Evolutionary conservation across 371 early-diverging fungal species (phyloP), one percentile per base, ranked within the genome.

Genomic region (Lichtheimia hyalospora): DNA sequence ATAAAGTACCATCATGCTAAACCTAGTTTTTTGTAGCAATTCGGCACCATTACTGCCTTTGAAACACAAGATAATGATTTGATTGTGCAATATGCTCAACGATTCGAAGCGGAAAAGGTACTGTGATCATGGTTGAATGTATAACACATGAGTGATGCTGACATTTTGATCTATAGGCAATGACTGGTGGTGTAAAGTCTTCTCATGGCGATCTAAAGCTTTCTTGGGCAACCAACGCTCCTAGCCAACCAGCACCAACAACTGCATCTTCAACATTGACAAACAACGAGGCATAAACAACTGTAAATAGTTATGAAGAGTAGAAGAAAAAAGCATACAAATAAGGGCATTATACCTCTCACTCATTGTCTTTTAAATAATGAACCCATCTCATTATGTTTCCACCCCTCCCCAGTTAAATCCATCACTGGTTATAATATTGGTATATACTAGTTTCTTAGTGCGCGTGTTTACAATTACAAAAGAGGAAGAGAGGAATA

Each of bases 31-130:
- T 16, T 44, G n/a, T 66, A 87, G 84, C 69, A 83, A 63, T 88
- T 75, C 68, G 91, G 91, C n/a, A 62, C 74, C 8, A 39, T 78
- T 1, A 58, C 69, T 15, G 51, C 48, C 1, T 73, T 69, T 49
- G 79, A 78, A 57, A 44, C 58, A 12, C 55, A 60, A 7, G 71
- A 69, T 16, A 28, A 60, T 12, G 75, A 66, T 46, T 40, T 61
- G 14, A 23, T 64, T 49, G 71, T 73, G 44, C 67, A 73, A 21
- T 78, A 73, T 41, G 49, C 64, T 13, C 73, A 73, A 46, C 62
- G 79, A 46, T 78, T 73, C 58, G 73, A 75, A 59, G 75, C 79
- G 42, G 79, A 78, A 53, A 78, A 75, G 66, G 68, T 68, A 58
- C 27, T 15, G 12, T 6, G 39, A 14, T 10, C 5, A 34, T 21